phyloP scores from a whole-genome alignment of 768 basidiomycete species.

The Suillus discolor region DNA sequence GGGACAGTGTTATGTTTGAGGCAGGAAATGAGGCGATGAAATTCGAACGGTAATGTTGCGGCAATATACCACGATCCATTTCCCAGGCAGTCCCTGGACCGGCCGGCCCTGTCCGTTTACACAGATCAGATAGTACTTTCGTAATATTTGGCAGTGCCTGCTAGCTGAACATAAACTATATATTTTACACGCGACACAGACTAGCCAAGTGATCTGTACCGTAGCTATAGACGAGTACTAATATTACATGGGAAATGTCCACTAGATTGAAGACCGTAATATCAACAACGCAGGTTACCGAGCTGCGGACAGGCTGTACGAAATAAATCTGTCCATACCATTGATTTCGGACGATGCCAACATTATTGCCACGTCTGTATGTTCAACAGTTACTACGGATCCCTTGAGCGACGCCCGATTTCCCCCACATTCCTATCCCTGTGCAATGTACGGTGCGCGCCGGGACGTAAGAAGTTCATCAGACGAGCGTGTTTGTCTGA shows the following conservation, averaged over 20 bases:
- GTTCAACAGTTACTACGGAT: background rate
- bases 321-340: background rate
- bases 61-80: background rate
- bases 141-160: background rate
- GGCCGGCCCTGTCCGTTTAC: background rate
- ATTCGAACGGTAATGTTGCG: background rate
- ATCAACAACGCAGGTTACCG: background rate
- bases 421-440: background rate
- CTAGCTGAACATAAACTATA: background rate
- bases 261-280: background rate
- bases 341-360: background rate
- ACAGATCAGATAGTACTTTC: background rate
- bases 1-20: conserved; percentile 1
- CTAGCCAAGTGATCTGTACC: background rate
- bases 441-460: background rate
- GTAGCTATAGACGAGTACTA: background rate
- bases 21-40: conserved; percentile 9
- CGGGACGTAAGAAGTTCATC: background rate
- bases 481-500: background rate
- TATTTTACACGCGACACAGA: background rate
- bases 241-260: background rate
- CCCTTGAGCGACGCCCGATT: background rate
- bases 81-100: background rate
- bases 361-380: background rate
- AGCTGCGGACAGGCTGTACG: background rate